Conservation (phyloP, 768 basidiomycete species). For the Pholiota microspora region DNA sequence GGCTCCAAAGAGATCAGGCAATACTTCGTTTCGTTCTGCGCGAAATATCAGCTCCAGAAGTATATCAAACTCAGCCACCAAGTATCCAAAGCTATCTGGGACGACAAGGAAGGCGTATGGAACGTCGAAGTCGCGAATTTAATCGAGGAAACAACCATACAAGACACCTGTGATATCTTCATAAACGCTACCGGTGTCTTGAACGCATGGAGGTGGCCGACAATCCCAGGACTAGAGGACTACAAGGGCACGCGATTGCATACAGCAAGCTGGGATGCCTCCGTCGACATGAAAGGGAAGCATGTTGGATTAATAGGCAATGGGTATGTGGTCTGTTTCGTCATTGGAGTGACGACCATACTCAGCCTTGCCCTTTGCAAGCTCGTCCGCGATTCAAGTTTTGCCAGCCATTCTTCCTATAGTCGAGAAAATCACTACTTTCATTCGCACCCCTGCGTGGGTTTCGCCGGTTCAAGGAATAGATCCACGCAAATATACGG, state of each 20-base stretch:
- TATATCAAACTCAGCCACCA: constrained; percentile 28
- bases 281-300: constrained; percentile 18
- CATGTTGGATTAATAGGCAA: constrained; percentile 19
- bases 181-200: constrained; percentile 32
- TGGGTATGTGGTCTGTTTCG: constrained; percentile 12
- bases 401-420: constrained; percentile 28
- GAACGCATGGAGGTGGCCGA: constrained; percentile 38
- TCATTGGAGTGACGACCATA: not conserved
- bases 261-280: constrained; percentile 19
- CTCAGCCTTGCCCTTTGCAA: not conserved
- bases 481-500: constrained; percentile 26
- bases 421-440: constrained; percentile 31
- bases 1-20: constrained; percentile 25
- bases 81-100: constrained; percentile 27
- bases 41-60: constrained; percentile 28
- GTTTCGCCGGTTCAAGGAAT: constrained; percentile 21
- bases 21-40: constrained; percentile 26
- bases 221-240: constrained; percentile 16
- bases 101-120: constrained; percentile 24
- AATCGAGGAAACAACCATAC: constrained; percentile 11
- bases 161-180: constrained; percentile 29
- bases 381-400: constrained; percentile 23
- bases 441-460: constrained; percentile 29
- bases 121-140: constrained; percentile 24
- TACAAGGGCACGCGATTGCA: constrained; percentile 20